A percentile compares a stretch with the other conserved stretches of the same genome.
phyloP scores from a whole-genome alignment of 164 flowering plant species.

The Macadamia integrifolia region DNA sequence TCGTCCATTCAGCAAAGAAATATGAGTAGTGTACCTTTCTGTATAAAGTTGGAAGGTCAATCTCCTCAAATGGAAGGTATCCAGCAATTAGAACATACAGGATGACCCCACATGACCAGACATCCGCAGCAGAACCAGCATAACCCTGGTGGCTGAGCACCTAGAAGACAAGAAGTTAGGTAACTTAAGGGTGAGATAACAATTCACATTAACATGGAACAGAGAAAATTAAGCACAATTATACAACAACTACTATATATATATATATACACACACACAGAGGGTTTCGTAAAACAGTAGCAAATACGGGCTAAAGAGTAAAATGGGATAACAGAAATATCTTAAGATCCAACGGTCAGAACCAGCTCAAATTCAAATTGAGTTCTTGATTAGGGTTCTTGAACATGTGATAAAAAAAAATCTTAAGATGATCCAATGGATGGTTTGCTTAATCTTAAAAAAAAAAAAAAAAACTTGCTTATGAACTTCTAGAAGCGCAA shows the following conservation, averaged over 20 bases:
- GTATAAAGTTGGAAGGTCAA: conserved; percentile 70
- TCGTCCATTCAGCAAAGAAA: not conserved
- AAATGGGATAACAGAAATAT: too few relatives aligned
- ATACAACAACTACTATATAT: not conserved
- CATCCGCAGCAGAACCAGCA: conserved; percentile 97
- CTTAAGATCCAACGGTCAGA: too few relatives aligned
- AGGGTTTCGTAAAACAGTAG: too few relatives aligned
- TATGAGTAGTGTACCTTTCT: conserved; percentile 42
- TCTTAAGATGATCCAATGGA: too few relatives aligned
- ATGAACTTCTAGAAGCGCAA: too few relatives aligned
- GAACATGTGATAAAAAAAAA: too few relatives aligned
- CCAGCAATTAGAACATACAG: conserved; percentile 97
- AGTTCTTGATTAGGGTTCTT: too few relatives aligned
- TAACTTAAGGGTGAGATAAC: not conserved
- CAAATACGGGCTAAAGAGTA: too few relatives aligned
- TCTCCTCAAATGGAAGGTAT: conserved; percentile 88
- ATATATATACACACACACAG: too few relatives aligned
- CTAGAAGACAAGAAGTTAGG: conserved; percentile 24
- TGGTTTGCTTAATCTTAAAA: too few relatives aligned
- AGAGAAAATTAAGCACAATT: not conserved
- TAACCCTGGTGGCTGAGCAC: conserved; percentile 78
- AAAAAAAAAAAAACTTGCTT: too few relatives aligned
- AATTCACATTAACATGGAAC: not conserved
- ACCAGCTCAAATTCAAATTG: too few relatives aligned
- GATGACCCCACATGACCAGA: conserved; percentile 99